phyloP scores from a whole-genome alignment of 495 filamentous ascomycete species.

The Gamarada debralockiae region DNA sequence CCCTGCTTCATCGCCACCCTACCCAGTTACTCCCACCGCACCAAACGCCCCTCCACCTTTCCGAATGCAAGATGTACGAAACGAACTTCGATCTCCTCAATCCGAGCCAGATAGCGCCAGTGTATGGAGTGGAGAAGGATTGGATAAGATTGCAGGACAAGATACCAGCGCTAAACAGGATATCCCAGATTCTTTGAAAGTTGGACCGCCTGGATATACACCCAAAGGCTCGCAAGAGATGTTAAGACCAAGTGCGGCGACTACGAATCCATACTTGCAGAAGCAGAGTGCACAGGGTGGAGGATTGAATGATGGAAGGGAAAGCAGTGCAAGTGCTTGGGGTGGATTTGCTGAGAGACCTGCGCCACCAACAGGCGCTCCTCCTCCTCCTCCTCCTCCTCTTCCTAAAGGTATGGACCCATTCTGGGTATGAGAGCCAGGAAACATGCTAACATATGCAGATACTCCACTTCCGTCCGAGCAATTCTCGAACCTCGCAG shows the following conservation, averaged over 20 bases:
- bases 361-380: slow-evolving; percentile 13
- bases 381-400: slow-evolving; percentile 17
- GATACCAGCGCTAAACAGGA: slow-evolving; percentile 1
- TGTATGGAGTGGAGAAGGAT: slow-evolving; percentile 28
- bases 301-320: neutral
- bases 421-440: neutral
- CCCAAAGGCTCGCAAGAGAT: slow-evolving; percentile 16
- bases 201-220: slow-evolving; percentile 23
- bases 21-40: slow-evolving; percentile 23
- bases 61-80: slow-evolving; percentile 29
- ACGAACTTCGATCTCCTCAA: slow-evolving; percentile 31
- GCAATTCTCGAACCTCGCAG: slow-evolving; percentile 33
- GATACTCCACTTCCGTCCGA: slow-evolving; percentile 23
- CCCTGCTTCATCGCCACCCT: slow-evolving; percentile 7
- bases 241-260: slow-evolving; percentile 14
- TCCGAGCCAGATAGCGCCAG: slow-evolving; percentile 30
- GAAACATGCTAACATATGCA: slow-evolving; percentile 3
- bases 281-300: slow-evolving; percentile 31
- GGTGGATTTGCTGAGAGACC: slow-evolving; percentile 10
- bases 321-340: slow-evolving; percentile 25
- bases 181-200: slow-evolving; percentile 27
- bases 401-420: slow-evolving; percentile 13
- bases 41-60: slow-evolving; percentile 24
- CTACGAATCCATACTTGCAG: slow-evolving; percentile 50
- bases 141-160: slow-evolving; percentile 14